Evolutionary conservation across 352 stramenopile genomes (phyloP).

Genomic region (Phytophthora podocarpi): DNA sequence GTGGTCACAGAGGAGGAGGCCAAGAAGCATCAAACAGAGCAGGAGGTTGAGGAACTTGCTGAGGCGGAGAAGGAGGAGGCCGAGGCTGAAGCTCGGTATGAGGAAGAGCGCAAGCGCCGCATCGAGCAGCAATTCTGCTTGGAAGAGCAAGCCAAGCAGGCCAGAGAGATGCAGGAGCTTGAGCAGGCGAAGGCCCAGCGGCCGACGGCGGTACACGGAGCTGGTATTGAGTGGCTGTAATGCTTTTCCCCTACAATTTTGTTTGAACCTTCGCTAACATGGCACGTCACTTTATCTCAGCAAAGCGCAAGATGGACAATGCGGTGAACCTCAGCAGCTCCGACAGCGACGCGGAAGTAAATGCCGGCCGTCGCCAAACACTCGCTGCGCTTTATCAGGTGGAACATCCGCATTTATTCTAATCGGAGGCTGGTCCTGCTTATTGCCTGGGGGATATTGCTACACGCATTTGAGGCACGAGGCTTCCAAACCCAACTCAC

Average conservation of each 20-base stretch:
- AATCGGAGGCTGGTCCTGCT: slow-evolving; percentile 2
- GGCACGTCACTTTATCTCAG: not conserved
- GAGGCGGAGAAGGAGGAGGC: slow-evolving; percentile 49
- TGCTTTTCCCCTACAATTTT: not conserved
- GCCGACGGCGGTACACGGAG: slow-evolving; percentile 8
- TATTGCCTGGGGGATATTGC: slow-evolving; percentile 12
- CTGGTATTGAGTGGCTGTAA: slow-evolving; percentile 31
- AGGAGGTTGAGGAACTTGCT: slow-evolving; percentile 42
- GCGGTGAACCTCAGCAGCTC: slow-evolving; percentile 11
- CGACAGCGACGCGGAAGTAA: slow-evolving; percentile 48
- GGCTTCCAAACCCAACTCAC: slow-evolving; percentile 13
- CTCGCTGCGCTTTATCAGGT: slow-evolving; percentile 76
- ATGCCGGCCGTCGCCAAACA: slow-evolving; percentile 54
- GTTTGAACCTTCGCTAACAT: not conserved
- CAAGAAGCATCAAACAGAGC: slow-evolving; percentile 52
- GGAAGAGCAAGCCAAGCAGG: slow-evolving; percentile 67
- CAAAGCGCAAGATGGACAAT: slow-evolving; percentile 62
- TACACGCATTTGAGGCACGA: slow-evolving; percentile 17
- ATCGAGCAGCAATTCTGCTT: slow-evolving; percentile 74
- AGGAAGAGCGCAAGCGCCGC: slow-evolving; percentile 44
- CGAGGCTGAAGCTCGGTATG: slow-evolving; percentile 38
- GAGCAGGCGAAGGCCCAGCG: slow-evolving; percentile 28
- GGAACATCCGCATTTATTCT: slow-evolving; percentile 59
- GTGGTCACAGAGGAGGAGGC: slow-evolving; percentile 78
- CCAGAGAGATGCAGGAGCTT: slow-evolving; percentile 49